phyloP scores from a whole-genome alignment of 2,329 filamentous ascomycete species.

The Capronia americana region DNA sequence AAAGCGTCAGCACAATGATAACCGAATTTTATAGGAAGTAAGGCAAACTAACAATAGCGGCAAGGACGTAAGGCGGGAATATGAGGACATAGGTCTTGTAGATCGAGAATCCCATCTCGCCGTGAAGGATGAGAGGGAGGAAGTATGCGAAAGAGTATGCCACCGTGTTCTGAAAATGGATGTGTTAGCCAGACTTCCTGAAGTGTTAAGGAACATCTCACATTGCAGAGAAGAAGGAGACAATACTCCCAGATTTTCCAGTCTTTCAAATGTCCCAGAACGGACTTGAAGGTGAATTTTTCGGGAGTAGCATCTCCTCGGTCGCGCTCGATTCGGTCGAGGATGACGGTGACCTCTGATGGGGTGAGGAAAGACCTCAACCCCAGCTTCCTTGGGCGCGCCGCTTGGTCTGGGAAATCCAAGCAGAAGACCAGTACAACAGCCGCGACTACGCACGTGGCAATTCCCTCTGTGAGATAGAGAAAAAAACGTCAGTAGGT shows the following conservation, averaged over 20 bases:
- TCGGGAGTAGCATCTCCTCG: conserved; percentile 6
- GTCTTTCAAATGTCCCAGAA: not conserved
- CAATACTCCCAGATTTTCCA: conserved; percentile 12
- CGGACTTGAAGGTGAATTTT: not conserved
- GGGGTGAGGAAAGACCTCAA: conserved; percentile 1
- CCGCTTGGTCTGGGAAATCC: conserved; percentile 10
- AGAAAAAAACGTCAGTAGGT: not conserved
- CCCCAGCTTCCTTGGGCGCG: not conserved
- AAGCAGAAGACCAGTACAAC: conserved; percentile 9
- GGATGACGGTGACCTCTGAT: not conserved
- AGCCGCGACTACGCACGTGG: not conserved
- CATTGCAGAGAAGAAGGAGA: conserved; percentile 7
- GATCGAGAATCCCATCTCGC: not conserved
- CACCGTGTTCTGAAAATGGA: conserved; percentile 8
- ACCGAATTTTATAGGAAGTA: no score
- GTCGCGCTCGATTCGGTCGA: conserved; percentile 4
- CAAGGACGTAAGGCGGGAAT: conserved; percentile 11
- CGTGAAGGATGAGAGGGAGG: conserved; percentile 1
- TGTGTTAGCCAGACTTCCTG: no score
- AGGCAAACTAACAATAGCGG: not conserved
- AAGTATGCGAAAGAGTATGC: conserved; percentile 9
- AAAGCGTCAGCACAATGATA: no score
- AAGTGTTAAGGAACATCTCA: no score
- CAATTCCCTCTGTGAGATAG: conserved; percentile 6
- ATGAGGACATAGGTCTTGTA: not conserved